Evolutionary conservation across 768 basidiomycete species (phyloP), one percentile per base, ranked within the genome.

Genomic region (Cystobasidium onofrii): DNA sequence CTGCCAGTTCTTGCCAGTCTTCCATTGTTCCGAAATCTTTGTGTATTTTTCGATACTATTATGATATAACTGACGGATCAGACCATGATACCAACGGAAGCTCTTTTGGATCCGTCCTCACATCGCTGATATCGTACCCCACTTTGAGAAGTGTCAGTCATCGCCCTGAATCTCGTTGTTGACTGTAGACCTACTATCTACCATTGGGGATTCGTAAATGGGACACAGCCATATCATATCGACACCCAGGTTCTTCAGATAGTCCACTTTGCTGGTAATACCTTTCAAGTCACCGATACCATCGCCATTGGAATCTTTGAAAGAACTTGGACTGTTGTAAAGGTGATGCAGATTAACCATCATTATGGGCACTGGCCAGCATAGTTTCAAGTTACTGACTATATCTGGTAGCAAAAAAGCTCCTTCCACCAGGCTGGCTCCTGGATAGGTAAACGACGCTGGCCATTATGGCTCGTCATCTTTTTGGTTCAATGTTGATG

Each of bases 251-350:
- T 86, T 84, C 70, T 86, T 84, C 65, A 90, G 82, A 79, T 91
- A 89, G 76, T 88, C 87, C 9, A 90, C 81, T 78, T 89, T 88
- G 43, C 82, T 78, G 29, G 81, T 77, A 73, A 91, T 88, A 18
- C 89, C 89, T 27, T 84, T 84, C 43, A 91, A 83, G 79, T 90
- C 89, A 13, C 89, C 89, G 44, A 86, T 79, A 0, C 88, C 89
- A 78, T 88, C 87, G 0, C 86, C 87, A 74, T 87, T 89, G n/a
- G 87, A 85, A 78, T 90, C 89, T 67, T 83, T 84, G 83, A 88
- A 89, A 0, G 87, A 88, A n/a, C 46, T 50, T 7, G 46, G 46
- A 50, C 46, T 50, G n/a, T 9, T 17, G n/a, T 50, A 20, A 7
- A 50, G 39, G 39, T 15, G 20, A 50, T 20, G 3, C 46, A 15